phyloP scores from a whole-genome alignment of 169 alveolate species.

The Eimeria mitis region DNA sequence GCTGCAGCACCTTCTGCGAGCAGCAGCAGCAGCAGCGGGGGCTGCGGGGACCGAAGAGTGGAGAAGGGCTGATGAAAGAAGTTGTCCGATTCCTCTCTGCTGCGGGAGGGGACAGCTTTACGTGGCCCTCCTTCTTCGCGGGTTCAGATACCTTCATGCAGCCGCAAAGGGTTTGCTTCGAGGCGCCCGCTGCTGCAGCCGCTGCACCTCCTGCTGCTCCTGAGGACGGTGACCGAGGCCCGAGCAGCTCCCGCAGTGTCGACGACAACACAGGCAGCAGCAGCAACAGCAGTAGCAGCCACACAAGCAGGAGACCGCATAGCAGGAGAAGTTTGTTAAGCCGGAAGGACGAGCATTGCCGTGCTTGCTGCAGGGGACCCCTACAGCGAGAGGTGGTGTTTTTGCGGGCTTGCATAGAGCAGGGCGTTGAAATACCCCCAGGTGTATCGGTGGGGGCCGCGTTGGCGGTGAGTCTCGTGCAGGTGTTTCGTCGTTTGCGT shows the following conservation, averaged over 20 bases:
- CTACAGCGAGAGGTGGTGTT: conserved; percentile 23
- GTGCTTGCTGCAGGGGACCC: background rate
- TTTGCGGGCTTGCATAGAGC: conserved; percentile 69
- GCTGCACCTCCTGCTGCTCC: background rate
- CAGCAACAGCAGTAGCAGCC: conserved; percentile 1
- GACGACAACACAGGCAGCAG: background rate
- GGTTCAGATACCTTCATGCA: conserved; percentile 50
- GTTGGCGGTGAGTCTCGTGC: conserved; percentile 42
- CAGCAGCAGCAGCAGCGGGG: conserved; percentile 16
- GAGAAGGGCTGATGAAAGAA: conserved; percentile 8
- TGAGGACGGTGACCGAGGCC: background rate
- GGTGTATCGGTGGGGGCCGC: conserved; percentile 75
- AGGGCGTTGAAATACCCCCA: conserved; percentile 63
- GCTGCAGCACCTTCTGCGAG: conserved; percentile 30
- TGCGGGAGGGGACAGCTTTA: conserved; percentile 38
- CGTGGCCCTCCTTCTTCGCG: conserved; percentile 62
- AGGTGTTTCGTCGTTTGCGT: too few species aligned
- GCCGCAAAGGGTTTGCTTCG: background rate
- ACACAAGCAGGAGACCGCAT: background rate
- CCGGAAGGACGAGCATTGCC: background rate
- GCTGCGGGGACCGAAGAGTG: background rate
- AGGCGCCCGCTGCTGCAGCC: conserved; percentile 18
- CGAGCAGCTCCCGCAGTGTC: background rate
- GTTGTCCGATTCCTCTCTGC: background rate
- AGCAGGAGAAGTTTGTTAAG: background rate